Percentiles rank a stretch among this genome's conserved stretches.
Evolutionary conservation across 2,329 filamentous ascomycete species (phyloP).

Genomic region (Colletotrichum sp.): DNA sequence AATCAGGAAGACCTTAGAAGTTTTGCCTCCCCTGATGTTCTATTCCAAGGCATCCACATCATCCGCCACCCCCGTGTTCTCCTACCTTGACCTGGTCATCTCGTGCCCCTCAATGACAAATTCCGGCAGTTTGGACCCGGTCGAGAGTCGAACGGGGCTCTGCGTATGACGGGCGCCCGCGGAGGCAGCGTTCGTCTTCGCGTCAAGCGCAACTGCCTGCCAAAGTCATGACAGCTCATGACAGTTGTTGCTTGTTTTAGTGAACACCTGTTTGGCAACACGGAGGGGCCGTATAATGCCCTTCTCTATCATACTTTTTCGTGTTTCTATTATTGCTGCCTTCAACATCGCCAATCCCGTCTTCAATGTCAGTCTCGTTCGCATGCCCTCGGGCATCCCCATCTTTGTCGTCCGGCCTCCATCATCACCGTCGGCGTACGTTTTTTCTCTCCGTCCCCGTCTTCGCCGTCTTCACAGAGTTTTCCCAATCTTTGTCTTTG

Average conservation of each 20-base stretch:
- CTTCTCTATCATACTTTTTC: background rate
- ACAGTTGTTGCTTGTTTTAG: background rate
- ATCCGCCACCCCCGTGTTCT: background rate
- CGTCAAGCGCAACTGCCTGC: background rate
- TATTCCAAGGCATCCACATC: background rate
- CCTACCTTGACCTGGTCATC: background rate
- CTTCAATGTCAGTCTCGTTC: background rate
- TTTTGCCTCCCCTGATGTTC: background rate
- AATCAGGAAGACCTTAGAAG: background rate
- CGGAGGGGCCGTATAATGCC: background rate
- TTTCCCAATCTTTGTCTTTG: background rate
- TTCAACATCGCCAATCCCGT: background rate
- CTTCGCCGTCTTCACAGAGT: background rate
- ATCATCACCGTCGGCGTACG: background rate
- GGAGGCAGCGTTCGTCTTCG: background rate
- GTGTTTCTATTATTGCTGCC: background rate
- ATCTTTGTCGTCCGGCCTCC: background rate
- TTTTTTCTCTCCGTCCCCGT: background rate
- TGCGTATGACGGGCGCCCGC: background rate
- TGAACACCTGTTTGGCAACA: background rate
- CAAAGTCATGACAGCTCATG: background rate
- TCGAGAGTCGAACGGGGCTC: background rate
- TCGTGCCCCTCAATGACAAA: background rate
- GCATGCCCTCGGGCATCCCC: background rate
- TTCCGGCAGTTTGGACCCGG: background rate